Conservation (phyloP, 1,284 basidiomycete species). For the Ceratobasidium sp. region DNA sequence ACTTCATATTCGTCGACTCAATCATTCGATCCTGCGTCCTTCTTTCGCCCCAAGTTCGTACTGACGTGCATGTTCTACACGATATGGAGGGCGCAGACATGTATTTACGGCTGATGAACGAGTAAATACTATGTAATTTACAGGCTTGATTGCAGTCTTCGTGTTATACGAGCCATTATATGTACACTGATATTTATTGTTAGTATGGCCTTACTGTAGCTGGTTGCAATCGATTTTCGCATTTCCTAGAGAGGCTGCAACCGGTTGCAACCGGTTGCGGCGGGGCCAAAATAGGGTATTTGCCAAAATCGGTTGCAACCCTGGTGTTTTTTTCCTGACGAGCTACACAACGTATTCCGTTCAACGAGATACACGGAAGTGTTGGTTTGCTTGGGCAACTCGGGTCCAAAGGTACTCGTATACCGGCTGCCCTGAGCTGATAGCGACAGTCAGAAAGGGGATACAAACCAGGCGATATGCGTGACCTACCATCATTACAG, state of each 20-base stretch:
- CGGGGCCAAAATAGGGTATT: too few species aligned
- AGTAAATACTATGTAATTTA: too few species aligned
- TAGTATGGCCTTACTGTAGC: too few species aligned
- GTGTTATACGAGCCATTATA: too few species aligned
- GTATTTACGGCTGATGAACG: neutral
- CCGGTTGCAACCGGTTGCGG: too few species aligned
- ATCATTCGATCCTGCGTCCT: constrained; percentile 25
- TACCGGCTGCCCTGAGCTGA: neutral
- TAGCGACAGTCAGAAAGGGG: neutral
- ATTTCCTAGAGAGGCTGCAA: too few species aligned
- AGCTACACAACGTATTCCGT: neutral
- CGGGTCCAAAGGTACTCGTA: neutral
- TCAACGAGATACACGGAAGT: neutral
- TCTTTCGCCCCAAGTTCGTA: neutral
- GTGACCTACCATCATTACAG: neutral
- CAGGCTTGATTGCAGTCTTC: too few species aligned
- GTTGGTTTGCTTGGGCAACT: neutral
- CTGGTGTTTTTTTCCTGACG: too few species aligned
- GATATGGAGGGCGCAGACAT: neutral
- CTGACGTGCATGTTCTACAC: neutral
- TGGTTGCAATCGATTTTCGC: too few species aligned
- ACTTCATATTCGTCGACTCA: neutral
- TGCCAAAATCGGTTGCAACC: too few species aligned
- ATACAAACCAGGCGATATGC: neutral
- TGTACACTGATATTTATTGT: too few species aligned